Evolutionary conservation across 129 eudicot genomes (phyloP), one percentile per base, ranked within the genome.

Genomic region (Saussurea involucrata): DNA sequence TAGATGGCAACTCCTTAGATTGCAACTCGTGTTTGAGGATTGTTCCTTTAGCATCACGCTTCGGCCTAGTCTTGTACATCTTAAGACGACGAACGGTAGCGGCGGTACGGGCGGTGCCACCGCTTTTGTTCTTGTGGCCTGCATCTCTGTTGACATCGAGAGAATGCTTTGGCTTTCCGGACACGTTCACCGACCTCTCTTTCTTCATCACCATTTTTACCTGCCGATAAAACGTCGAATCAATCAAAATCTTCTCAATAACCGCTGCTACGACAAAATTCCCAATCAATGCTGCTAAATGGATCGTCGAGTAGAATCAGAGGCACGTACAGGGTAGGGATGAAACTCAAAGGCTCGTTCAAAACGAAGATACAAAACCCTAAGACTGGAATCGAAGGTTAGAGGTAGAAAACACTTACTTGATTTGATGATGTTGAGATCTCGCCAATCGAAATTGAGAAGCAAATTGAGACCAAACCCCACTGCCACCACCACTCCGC

Each of bases 31-130:
- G 74, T 29, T 83, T 89, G 0, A 85, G 1, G 31, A 95, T 81
- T 7, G 83, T 83, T 17, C 99, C 97, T 66, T 83, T 81, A 2
- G 84, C 44, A 73, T 95, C 73, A 33, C 99, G 90, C 78, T 86
- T 90, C 1, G 99, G 97, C 76, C 87, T 83, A 0, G 82, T 85
- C 0, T 89, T 90, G 82, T 92, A 95, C 99, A 95, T 95, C 92
- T 90, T 92, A 80, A 95, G 96, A 64, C 99, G 92, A 72, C 97
- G 97, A 64, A 95, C 95, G 1, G 97, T 92, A 86, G 99, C 85
- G 79, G 97, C 72, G 72, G 87, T 85, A 57, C 99, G 96, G 66
- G 82, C 85, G 68, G 77, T 88, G 46, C 77, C 85, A 37, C 91
- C 92, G 46, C 77, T 82, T 78, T 75, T 64, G 78, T 83, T 90